Evolutionary conservation across 192 early-diverging fungal genomes (phyloP).

Genomic region (Rhizophagus sp.): DNA sequence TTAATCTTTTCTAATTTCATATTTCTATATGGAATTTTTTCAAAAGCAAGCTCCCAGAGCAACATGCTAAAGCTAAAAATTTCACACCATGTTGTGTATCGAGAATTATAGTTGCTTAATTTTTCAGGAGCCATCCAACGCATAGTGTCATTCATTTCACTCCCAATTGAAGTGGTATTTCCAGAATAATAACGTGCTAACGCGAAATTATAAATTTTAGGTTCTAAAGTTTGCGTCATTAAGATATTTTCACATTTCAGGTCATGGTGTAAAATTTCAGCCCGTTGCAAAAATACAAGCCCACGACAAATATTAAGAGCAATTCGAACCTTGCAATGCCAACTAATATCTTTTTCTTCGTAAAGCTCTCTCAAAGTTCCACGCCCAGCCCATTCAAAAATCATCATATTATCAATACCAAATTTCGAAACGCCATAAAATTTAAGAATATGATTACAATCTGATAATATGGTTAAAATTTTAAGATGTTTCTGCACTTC

Average conservation of each 20-base stretch:
- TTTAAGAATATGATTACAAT: conserved; percentile 14
- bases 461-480: neutral
- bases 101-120: neutral
- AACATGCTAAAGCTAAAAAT: neutral
- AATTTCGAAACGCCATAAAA: conserved; percentile 10
- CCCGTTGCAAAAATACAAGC: conserved; percentile 11
- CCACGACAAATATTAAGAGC: conserved; percentile 24
- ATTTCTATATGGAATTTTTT: neutral
- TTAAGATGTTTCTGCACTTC: neutral
- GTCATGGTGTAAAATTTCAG: conserved; percentile 25
- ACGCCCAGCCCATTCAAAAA: conserved; percentile 22
- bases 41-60: neutral
- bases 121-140: conserved; percentile 27
- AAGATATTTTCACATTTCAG: conserved; percentile 23
- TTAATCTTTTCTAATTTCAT: neutral
- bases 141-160: neutral
- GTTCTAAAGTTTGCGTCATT: neutral
- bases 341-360: neutral
- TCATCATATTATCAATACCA: neutral
- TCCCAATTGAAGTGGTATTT: neutral
- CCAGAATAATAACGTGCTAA: neutral
- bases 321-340: conserved; percentile 12
- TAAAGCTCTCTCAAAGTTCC: conserved; percentile 14
- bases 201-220: conserved; percentile 26
- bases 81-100: too few species aligned